Conservation (phyloP, 148 eudicot genomes). For the Amaranthus cruentus region DNA sequence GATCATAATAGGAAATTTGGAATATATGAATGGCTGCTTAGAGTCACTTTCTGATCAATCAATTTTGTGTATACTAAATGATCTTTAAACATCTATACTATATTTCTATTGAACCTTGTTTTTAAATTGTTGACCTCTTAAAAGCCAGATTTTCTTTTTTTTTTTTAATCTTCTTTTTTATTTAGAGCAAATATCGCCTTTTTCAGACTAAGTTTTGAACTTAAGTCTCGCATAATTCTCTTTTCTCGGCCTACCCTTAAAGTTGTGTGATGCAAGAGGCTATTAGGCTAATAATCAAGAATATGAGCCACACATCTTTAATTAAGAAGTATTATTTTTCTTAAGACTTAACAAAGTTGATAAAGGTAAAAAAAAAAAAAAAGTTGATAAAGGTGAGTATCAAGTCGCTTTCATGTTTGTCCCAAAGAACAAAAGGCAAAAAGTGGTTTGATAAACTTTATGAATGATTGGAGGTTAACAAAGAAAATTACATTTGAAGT, state of each 20-base stretch:
- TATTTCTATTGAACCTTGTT: background rate
- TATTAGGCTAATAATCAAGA: background rate
- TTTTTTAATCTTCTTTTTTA: no score
- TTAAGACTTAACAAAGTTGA: no score
- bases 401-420: constrained; percentile 3
- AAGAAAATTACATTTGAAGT: background rate
- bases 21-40: background rate
- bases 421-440: background rate
- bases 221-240: no score
- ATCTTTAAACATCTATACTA: background rate
- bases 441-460: constrained; percentile 6
- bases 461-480: background rate
- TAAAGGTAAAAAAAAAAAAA: background rate
- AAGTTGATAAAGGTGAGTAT: constrained; percentile 7
- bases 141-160: background rate
- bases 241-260: no score
- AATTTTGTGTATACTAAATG: background rate
- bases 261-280: no score
- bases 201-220: no score
- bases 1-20: background rate
- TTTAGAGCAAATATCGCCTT: background rate
- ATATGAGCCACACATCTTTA: background rate
- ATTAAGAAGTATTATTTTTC: background rate
- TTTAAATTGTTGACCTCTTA: constrained; percentile 6
- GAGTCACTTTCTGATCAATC: constrained; percentile 13